Evolutionary conservation across 2,329 filamentous ascomycete genomes (phyloP).

Genomic region (Mariannaea elegans): DNA sequence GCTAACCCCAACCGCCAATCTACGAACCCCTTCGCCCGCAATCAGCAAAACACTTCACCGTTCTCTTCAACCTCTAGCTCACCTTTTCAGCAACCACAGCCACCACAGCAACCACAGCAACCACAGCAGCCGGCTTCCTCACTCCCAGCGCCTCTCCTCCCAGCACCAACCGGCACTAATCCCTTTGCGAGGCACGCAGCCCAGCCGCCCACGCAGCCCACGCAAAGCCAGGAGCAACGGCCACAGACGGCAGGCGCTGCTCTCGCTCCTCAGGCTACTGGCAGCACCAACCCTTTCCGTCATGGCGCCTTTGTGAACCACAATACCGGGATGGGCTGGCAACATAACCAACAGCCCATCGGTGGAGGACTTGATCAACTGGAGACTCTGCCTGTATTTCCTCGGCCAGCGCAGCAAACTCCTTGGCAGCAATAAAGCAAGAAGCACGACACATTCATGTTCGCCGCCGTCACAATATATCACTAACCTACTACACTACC

Average conservation of each 20-base stretch:
- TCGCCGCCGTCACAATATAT: not conserved
- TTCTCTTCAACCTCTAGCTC: conserved; percentile 50
- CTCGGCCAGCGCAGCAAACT: conserved; percentile 73
- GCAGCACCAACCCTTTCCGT: conserved; percentile 93
- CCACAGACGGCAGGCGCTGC: conserved; percentile 57
- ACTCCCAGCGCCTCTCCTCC: conserved; percentile 52
- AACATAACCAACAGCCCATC: conserved; percentile 79
- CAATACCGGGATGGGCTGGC: conserved; percentile 88
- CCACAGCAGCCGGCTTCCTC: conserved; percentile 31
- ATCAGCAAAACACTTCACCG: conserved; percentile 50
- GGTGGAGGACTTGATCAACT: conserved; percentile 84
- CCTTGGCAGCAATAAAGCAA: conserved; percentile 64
- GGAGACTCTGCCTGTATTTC: conserved; percentile 85
- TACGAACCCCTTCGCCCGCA: conserved; percentile 89
- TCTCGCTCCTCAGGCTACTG: conserved; percentile 80
- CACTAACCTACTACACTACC: conserved; percentile 6
- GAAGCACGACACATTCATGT: not conserved
- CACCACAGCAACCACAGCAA: conserved; percentile 43
- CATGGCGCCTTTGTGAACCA: conserved; percentile 92
- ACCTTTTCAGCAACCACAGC: conserved; percentile 52
- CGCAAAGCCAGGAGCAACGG: conserved; percentile 49
- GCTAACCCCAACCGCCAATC: conserved; percentile 63
- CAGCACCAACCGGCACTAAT: conserved; percentile 66
- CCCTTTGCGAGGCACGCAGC: conserved; percentile 62
- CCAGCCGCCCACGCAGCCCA: conserved; percentile 12